Conservation (phyloP, 139 green algal genomes). For the Micromonas commoda region DNA sequence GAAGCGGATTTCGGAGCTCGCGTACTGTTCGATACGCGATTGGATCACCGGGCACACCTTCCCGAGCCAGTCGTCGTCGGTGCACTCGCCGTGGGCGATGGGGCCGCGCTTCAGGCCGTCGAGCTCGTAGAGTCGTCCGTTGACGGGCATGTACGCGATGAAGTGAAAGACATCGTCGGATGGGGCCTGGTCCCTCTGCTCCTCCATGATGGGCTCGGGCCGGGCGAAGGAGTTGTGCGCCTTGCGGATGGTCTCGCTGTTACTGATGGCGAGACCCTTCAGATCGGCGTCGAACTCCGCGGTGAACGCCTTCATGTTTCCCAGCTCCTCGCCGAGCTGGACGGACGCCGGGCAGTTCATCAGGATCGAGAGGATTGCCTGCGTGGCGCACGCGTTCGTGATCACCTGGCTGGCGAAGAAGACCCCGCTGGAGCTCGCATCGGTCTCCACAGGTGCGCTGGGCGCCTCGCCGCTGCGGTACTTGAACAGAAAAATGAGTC, state of each 20-base stretch:
- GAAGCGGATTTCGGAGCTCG: constrained; percentile 85
- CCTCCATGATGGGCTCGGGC: constrained; percentile 71
- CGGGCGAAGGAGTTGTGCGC: constrained; percentile 94
- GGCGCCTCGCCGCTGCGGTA: constrained; percentile 69
- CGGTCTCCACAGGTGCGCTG: constrained; percentile 40
- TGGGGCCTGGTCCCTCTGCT: neutral
- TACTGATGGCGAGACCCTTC: constrained; percentile 84
- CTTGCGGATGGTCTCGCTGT: constrained; percentile 80
- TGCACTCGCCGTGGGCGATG: constrained; percentile 56
- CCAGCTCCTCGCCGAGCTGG: constrained; percentile 49
- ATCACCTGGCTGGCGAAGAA: constrained; percentile 96
- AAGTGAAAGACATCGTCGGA: constrained; percentile 70
- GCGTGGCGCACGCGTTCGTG: constrained; percentile 91
- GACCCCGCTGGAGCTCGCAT: constrained; percentile 50
- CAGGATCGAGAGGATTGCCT: constrained; percentile 90
- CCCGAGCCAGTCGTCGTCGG: constrained; percentile 69
- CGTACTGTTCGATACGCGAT: constrained; percentile 77
- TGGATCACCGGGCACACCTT: constrained; percentile 58
- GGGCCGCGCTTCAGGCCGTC: constrained; percentile 92
- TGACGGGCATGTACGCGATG: constrained; percentile 73
- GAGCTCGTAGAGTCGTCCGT: constrained; percentile 83
- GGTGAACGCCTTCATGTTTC: constrained; percentile 76
- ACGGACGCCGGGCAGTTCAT: constrained; percentile 61
- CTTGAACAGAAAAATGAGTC: constrained; percentile 98
- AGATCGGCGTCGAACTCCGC: constrained; percentile 69